Evolutionary conservation across 2,329 filamentous ascomycete genomes (phyloP), one percentile per base, ranked within the genome.

Genomic region (Verticillium nubilum): DNA sequence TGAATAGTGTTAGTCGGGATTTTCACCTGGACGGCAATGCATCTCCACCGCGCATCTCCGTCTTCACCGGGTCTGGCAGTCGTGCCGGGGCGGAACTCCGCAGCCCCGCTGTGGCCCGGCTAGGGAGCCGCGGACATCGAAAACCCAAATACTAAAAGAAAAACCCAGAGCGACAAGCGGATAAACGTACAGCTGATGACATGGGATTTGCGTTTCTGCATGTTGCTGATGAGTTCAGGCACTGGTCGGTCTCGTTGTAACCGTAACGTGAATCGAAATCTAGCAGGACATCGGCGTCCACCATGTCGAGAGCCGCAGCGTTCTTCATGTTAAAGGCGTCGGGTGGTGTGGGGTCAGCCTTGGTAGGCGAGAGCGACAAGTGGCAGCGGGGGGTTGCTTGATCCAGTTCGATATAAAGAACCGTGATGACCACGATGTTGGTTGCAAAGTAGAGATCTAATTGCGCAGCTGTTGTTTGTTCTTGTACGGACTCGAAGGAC

Each of bases 251-350:
- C 26, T 64, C 63, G n/a, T 63, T 60, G 27, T 63, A 64, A 10
- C 59, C 57, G 42, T 64, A 64, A 9, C 60, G 61, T n/a, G 58
- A 61, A 6, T 64, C 63, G 31, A 64, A 54, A 12, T 64, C 63
- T 35, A 64, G 35, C 47, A 64, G 62, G 19, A 58, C 57, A 25
- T 63, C 60, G 56, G 63, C 60, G 33, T 64, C 63, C 29, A 62
- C 63, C 58, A 64, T 62, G 47, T 63, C 57, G 42, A 63, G 47
- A 42, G n/a, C 42, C 9, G 42, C 42, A n/a, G 42, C 12, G 42
- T 26, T 50, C 19, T 50, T 50, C 42, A 50, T 50, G 42, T 5
- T 50, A 19, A 25, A 50, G n/a, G n/a, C 35, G 15, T 42, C 17
- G 15, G n/a, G 31, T 33, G 31, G 58, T n/a, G 56, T 42, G 52